Base-by-base conservation (phyloP, 2,329 filamentous ascomycete genomes). In the Pseudogymnoascus sp. region DNA sequence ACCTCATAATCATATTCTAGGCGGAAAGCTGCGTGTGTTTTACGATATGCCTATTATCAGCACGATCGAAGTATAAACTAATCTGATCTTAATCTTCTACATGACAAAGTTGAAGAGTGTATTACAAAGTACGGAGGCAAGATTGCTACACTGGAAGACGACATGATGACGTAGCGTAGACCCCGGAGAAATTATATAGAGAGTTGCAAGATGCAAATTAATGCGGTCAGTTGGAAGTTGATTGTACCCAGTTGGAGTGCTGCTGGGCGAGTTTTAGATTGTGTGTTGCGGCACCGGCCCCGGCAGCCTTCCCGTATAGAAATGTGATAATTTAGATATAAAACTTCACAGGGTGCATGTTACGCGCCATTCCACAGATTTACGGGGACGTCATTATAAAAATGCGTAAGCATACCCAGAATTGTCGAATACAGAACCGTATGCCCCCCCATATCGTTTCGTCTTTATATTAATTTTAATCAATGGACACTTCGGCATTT, bases 391-490 rank as follows among this genome's bases (percentile, higher is more conserved):
- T 4, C 2, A 55, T 49, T 16, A 31, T 16, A 31, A 55, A 31
- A 31, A 23, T 31, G 45, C 25, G 25, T 55, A 55, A 55, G 45
- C 25, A 12, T 33, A 55, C 4, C 4, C 45, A 55, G 12, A 18
- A 33, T 11, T 3, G 4, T 18, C 18, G 45, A 12, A 18, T 3
- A 11, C 25, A 55, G 25, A 49, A 31, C 1, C 25, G 25, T 33
- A 31, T 28, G 14, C 25, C 9, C 25, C 45, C 14, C 25, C 45
- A 12, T 18, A 4, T 2, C 4, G 45, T 55, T 55, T 55, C 45
- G 45, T 31, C 45, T 55, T 55, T 55, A 55, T 55, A 55, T 55
- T 55, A 55, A 33, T 6, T 12, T 55, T 55, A 55, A 55, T 55
- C 25, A 33, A 12, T 7, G n/a, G n/a, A 33, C 1, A 16, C n/a